Base-by-base conservation (phyloP, 108 stramenopile genomes). In the Stephanodiscus minutulus region DNA sequence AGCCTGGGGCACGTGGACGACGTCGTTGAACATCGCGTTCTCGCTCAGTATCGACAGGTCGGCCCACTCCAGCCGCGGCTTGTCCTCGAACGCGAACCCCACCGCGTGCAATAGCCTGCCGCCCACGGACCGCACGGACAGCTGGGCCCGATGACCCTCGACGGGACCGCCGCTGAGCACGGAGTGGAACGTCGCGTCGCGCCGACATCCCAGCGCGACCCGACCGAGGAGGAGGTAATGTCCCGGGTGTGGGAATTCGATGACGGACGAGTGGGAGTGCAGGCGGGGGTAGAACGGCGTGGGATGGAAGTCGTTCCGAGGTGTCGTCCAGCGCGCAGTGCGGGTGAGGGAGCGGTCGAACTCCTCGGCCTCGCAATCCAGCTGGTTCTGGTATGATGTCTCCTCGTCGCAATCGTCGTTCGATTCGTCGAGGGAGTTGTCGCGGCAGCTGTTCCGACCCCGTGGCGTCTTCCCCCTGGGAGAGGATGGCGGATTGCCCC, bases 11-110 rank as follows among this genome's bases (percentile, higher is more conserved):
- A 79, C 70, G 56, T 79, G 65, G 0, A 79, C 70, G n/a, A 79
- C 65, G 50, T 79, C 77, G 37, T 79, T 79, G 35, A 79, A 79
- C 77, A 79, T 79, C 25, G 66, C 70, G 68, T 79, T 79, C 41
- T 79, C 77, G 1, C 70, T 72, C 21, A 79, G 29, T 28, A 79
- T 72, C 21, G 70, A 72, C 65, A 79, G 52, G 60, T 79, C 77
- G 20, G 77, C 58, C 46, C 77, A 71, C n/a, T 70, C 70, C 48
- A 79, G 36, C 28, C 70, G 65, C 49, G 77, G 77, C 53, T 79
- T 79, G 33, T 67, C 66, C 43, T 79, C 77, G 35, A 79, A 79
- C 9, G 52, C 77, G 67, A 79, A 79, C 15, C 77, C 77, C 12
- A 79, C 49, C 5, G 70, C 69, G 47, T 79, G 77, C 17, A 79